A percentile compares a stretch with the other conserved stretches of the same genome.
phyloP scores from a whole-genome alignment of 2,329 filamentous ascomycete species.

The Trichoderma atrobrunneum region DNA sequence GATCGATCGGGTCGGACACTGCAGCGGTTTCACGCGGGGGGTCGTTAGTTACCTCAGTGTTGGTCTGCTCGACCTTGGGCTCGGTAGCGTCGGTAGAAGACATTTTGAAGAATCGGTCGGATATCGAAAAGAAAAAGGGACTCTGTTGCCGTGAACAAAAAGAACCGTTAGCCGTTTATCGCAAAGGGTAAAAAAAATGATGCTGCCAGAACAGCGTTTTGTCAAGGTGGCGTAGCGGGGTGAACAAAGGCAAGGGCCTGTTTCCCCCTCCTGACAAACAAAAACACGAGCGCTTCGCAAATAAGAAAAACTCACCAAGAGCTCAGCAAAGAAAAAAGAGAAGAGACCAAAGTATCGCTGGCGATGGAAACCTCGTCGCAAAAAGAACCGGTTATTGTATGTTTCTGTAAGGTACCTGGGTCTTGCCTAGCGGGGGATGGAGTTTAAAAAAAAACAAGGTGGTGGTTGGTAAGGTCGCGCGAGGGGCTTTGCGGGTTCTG shows the following conservation, averaged over 20 bases:
- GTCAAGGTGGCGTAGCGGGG: neutral
- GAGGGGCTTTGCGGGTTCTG: neutral
- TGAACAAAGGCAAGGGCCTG: neutral
- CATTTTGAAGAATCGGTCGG: slow-evolving; percentile 37
- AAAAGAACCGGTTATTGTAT: neutral
- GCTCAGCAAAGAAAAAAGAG: neutral
- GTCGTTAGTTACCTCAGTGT: slow-evolving; percentile 10
- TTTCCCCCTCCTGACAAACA: neutral
- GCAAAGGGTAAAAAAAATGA: neutral
- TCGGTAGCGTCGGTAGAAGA: slow-evolving; percentile 51
- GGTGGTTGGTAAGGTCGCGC: neutral
- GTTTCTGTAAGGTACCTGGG: neutral
- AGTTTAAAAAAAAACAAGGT: neutral
- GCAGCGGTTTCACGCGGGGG: neutral
- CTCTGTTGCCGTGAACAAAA: neutral
- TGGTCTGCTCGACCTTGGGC: slow-evolving; percentile 52
- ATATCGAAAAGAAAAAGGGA: neutral
- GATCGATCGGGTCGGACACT: neutral
- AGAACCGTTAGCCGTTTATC: neutral
- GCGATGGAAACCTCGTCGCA: neutral
- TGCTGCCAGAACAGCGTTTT: neutral
- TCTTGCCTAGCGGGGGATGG: slow-evolving; percentile 8
- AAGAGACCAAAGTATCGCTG: neutral
- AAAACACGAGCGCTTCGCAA: neutral
- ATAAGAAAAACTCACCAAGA: neutral